Evolutionary conservation across 2,329 filamentous ascomycete genomes (phyloP).

Genomic region (Aspergillus viridinutans): DNA sequence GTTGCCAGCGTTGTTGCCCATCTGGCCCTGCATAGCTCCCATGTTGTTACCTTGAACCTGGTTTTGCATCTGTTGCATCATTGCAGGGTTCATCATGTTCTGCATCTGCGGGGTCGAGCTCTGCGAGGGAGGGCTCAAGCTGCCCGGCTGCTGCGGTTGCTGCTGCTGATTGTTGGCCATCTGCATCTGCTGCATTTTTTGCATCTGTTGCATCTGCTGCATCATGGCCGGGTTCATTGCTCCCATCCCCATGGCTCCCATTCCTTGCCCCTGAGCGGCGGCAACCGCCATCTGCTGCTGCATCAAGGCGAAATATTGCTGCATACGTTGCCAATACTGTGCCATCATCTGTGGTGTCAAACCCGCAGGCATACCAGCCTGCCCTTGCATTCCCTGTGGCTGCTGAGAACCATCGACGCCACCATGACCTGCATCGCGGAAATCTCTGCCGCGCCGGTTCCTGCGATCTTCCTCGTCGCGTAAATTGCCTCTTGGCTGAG

Average conservation of each 20-base stretch:
- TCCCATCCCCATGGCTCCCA: conserved; percentile 55
- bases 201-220: conserved; percentile 66
- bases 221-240: conserved; percentile 71
- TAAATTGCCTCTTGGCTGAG: conserved; percentile 90
- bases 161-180: conserved; percentile 43
- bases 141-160: conserved; percentile 28
- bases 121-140: conserved; percentile 33
- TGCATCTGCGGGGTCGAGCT: conserved; percentile 53
- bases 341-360: conserved; percentile 98
- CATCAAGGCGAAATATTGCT: conserved; percentile 94
- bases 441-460: conserved; percentile 41
- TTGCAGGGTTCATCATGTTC: conserved; percentile 64
- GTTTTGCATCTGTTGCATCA: conserved; percentile 60
- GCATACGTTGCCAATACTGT: conserved; percentile 97
- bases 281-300: conserved; percentile 75
- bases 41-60: conserved; percentile 31
- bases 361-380: conserved; percentile 47
- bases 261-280: conserved; percentile 39
- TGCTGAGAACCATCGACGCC: conserved; percentile 40
- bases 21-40: conserved; percentile 34
- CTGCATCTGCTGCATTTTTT: conserved; percentile 48
- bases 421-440: conserved; percentile 37
- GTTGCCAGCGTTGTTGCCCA: conserved; percentile 27
- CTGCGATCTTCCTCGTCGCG: conserved; percentile 76
- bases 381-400: conserved; percentile 43